Base-by-base conservation (phyloP, 306 rosid genomes). In the Oxytropis ochrocephala region DNA sequence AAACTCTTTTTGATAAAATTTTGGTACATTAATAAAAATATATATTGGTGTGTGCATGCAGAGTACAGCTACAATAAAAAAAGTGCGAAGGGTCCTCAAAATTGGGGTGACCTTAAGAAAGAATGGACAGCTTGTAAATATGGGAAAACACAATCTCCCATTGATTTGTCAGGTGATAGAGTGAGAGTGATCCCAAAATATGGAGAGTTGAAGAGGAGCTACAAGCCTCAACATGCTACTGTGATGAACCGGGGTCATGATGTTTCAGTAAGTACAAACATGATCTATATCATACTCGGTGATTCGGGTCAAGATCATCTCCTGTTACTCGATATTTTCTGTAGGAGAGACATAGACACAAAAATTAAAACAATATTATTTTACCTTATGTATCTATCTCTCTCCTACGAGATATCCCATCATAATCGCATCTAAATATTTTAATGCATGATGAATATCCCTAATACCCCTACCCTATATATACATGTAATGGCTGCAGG, bases 111-210 rank as follows among this genome's bases (percentile, higher is more conserved):
- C 12, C 35, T 89, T 0, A 84, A 78, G 47, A 19, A 63, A 65
- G 91, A 69, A 61, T 87, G 93, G 93, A 77, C 49, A 30, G 69
- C 60, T 0, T 86, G 96, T 53, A 79, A 86, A 43, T 53, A 55
- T 7, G 96, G 96, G 67, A 18, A 49, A 5, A 35, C 71, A 57
- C 96, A 87, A 59, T 89, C 93, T 71, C 91, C 96, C 6, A 76
- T 90, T 44, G 89, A 90, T 69, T 69, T 90, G 77, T 36, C 77
- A 11, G 58, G 14, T 12, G 12, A 3, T 1, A 65, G 80, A 36
- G 79, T 80, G 6, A 53, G 53, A 57, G 11, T 81, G 44, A 46
- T 70, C 7, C 80, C 86, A 2, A 43, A 64, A 13, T 68, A 57
- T 11, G 65, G 73, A 11, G 41, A 58, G 9, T 50, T 89, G 1